Evolutionary conservation across 2,329 filamentous ascomycete genomes (phyloP), one percentile per base, ranked within the genome.

Genomic region (Chrysoporthe puriensis): DNA sequence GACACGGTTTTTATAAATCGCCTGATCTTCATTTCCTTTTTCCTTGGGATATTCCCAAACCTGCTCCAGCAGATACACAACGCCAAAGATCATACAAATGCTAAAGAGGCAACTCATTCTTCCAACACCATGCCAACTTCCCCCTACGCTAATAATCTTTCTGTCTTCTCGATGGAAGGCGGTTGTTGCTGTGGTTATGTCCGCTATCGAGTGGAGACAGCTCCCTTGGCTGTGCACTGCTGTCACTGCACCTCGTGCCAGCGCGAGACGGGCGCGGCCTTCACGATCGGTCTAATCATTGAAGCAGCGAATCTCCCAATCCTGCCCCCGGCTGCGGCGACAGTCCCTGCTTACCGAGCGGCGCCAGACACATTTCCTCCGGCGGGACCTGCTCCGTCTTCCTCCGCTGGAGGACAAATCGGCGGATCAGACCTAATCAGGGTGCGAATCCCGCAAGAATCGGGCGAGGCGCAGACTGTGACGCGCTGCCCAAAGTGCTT

Each of bases 171-270:
- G 9, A 66, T 80, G 69, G 66, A 74, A 43, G 78, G 79, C 66
- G 89, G 88, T 67, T 92, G 91, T 76, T 85, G 87, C 63, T 92
- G 90, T 76, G 88, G 89, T 16, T 88, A 91, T 73, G 83, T 90
- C 71, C 91, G 90, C 76, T 90, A 92, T 76, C 79, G 89, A 14
- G 82, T 88, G 43, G 86, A 87, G 72, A 79, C 90, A 2, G 79
- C 90, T n/a, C 76, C 82, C 26, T 73, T 84, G 54, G 70, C 80
- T 63, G 77, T 80, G 44, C 79, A 84, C 72, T 81, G 79, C 77
- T 84, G 82, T 74, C 79, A 83, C 73, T 84, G 82, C 75, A 80
- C 79, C 34, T 73, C 74, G 68, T 84, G 83, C 74, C 82, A 84
- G 71, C 79, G 76, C 64, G 80, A 83, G 72, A 79, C 78, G 18